Evolutionary conservation across 768 basidiomycete species (phyloP).

Genomic region (Boletellus ananiceps): DNA sequence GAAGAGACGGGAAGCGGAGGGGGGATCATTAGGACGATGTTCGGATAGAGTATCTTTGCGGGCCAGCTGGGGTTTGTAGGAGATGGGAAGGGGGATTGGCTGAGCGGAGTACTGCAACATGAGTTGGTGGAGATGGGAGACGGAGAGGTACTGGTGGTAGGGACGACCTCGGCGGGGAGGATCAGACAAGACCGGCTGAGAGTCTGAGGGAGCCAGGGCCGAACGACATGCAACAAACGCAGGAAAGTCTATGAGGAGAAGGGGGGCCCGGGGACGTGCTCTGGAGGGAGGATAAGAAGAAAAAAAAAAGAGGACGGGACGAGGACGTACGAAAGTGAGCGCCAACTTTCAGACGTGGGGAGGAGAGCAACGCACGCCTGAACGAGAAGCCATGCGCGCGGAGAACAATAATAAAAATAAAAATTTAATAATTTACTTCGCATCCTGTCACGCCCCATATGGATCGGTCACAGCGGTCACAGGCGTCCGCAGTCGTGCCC

Average conservation of each 20-base stretch:
- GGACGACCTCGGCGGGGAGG: slow-evolving; percentile 31
- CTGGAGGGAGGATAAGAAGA: neutral
- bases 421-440: neutral
- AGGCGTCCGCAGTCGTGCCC: slow-evolving; percentile 5
- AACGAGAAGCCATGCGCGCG: slow-evolving; percentile 6
- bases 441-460: slow-evolving; percentile 9
- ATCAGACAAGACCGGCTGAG: slow-evolving; percentile 53
- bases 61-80: slow-evolving; percentile 25
- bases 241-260: slow-evolving; percentile 7
- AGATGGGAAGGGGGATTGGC: slow-evolving; percentile 30
- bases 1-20: slow-evolving; percentile 26
- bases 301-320: slow-evolving; percentile 1
- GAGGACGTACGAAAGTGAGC: slow-evolving; percentile 19
- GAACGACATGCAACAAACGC: slow-evolving; percentile 23
- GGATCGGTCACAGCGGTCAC: neutral
- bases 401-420: too few species aligned
- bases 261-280: slow-evolving; percentile 5
- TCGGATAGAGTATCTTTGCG: slow-evolving; percentile 33
- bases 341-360: slow-evolving; percentile 24
- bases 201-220: slow-evolving; percentile 29
- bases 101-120: slow-evolving; percentile 57
- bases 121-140: slow-evolving; percentile 30
- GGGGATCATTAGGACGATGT: slow-evolving; percentile 26
- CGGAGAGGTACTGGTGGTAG: slow-evolving; percentile 29
- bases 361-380: slow-evolving; percentile 25